These are phyloP conservation scores for Ceratocystis colombiana DNA, from an alignment of 2,329 filamentous ascomycete genomes.

Conservation along the genomic window DNA sequence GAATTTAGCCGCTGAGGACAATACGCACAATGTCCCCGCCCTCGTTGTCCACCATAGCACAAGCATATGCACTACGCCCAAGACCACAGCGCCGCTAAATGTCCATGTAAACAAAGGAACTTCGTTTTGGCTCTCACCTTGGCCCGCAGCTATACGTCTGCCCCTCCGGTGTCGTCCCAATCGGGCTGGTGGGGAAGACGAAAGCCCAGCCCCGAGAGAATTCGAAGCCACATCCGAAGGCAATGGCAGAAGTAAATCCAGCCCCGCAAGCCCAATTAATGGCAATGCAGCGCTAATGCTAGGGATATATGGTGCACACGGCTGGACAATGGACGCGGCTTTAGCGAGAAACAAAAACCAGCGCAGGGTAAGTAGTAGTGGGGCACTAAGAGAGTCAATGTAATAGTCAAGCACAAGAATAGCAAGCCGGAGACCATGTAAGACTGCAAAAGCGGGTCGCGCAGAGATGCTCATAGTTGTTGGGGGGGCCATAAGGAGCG, in stretches of 20 bases:
- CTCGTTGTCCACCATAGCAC: constrained; percentile 14
- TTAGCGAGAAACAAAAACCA: constrained; percentile 59
- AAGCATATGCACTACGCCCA: constrained; percentile 12
- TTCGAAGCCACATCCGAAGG: neutral
- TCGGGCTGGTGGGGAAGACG: too few species aligned
- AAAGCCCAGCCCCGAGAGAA: too few species aligned
- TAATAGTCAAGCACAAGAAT: constrained; percentile 13
- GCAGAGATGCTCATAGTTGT: neutral
- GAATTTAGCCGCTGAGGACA: neutral
- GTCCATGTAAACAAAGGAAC: constrained; percentile 4
- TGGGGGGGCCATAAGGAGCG: constrained; percentile 25
- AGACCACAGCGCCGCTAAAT: constrained; percentile 4
- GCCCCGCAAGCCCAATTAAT: constrained; percentile 55
- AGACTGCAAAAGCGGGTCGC: neutral
- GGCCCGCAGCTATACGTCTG: neutral
- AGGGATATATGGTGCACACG: constrained; percentile 64
- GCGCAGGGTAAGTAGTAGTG: constrained; percentile 36
- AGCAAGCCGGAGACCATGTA: neutral
- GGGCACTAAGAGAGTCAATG: constrained; percentile 1
- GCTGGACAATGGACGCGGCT: constrained; percentile 51
- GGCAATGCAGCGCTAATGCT: constrained; percentile 55
- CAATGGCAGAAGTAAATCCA: constrained; percentile 47
- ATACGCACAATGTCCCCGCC: constrained; percentile 4
- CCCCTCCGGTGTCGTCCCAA: neutral
- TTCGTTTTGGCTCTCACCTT: neutral